Percentiles rank a stretch among this genome's conserved stretches.
Conservation (phyloP, 139 green algal genomes). For the Picochlorum sp. region DNA sequence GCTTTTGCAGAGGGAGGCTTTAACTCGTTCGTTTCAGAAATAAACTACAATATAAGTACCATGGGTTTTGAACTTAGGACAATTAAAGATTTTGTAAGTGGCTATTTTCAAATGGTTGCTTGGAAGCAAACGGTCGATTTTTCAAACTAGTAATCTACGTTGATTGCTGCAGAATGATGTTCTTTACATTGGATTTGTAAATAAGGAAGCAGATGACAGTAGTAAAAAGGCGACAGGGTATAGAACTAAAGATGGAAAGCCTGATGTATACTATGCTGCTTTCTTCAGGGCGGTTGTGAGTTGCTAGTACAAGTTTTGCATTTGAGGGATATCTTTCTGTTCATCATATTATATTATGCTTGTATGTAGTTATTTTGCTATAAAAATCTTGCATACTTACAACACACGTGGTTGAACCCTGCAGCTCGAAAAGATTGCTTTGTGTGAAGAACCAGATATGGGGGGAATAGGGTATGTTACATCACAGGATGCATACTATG, state of each 20-base stretch:
- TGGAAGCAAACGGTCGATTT: neutral
- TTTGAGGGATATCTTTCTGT: neutral
- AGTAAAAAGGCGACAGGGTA: slow-evolving; percentile 4
- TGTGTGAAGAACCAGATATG: neutral
- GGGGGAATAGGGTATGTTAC: neutral
- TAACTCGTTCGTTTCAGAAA: neutral
- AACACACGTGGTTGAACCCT: no score
- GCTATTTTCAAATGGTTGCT: neutral
- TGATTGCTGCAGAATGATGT: neutral
- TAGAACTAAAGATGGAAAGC: slow-evolving; percentile 5
- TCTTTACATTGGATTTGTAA: slow-evolving; percentile 13
- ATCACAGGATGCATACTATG: neutral
- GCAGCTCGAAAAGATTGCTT: slow-evolving; percentile 3
- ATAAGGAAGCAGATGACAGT: slow-evolving; percentile 6
- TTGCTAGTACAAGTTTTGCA: neutral
- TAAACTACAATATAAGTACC: neutral
- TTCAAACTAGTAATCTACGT: neutral
- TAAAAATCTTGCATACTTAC: neutral
- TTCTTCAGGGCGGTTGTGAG: slow-evolving; percentile 13
- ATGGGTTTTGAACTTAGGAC: slow-evolving; percentile 2
- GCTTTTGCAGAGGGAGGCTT: neutral
- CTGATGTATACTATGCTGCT: slow-evolving; percentile 3
- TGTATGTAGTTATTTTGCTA: neutral
- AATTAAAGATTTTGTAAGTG: neutral
- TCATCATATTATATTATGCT: neutral